A percentile compares a stretch with the other conserved stretches of the same genome.
Conservation (phyloP, 306 rosid genomes). For the Begonia peltatifolia region DNA sequence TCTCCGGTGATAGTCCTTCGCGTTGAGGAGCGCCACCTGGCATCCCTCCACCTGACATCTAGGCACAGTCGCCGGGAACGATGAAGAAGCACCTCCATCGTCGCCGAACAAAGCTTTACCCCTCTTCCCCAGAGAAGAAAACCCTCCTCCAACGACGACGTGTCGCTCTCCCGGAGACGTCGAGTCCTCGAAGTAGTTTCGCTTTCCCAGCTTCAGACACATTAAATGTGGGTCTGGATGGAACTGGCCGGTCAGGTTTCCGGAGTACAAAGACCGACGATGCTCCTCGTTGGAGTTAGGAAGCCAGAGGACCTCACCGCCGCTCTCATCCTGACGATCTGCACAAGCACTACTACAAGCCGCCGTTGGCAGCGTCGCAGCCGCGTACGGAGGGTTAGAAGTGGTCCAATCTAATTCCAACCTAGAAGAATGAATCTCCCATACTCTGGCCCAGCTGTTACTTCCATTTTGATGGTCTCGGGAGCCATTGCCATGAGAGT, state of each 20-base stretch:
- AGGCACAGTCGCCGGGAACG: slow-evolving; percentile 22
- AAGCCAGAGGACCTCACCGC: slow-evolving; percentile 14
- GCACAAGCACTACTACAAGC: slow-evolving; percentile 5
- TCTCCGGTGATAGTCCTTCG: slow-evolving; percentile 88
- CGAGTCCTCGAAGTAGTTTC: slow-evolving; percentile 78
- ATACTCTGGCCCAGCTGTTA: slow-evolving; percentile 30
- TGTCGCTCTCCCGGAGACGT: slow-evolving; percentile 12
- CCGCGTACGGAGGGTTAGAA: slow-evolving; percentile 1
- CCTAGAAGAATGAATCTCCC: slow-evolving; percentile 26
- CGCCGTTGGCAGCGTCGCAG: neutral
- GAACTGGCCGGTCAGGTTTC: slow-evolving; percentile 23
- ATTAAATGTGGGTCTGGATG: slow-evolving; percentile 63
- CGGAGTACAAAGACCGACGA: slow-evolving; percentile 14
- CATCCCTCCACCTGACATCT: slow-evolving; percentile 96
- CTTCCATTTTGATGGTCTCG: slow-evolving; percentile 32
- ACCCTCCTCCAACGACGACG: slow-evolving; percentile 12
- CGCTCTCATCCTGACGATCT: slow-evolving; percentile 4
- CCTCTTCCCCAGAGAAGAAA: slow-evolving; percentile 27
- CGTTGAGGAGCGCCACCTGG: slow-evolving; percentile 56
- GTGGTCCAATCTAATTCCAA: slow-evolving; percentile 9
- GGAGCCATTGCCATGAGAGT: slow-evolving; percentile 13
- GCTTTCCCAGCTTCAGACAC: slow-evolving; percentile 86
- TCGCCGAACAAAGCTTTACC: slow-evolving; percentile 19
- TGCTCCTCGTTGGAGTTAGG: slow-evolving; percentile 22
- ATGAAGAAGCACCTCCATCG: neutral